A percentile compares a stretch with the other conserved stretches of the same genome.
phyloP scores from a whole-genome alignment of 306 rosid species.

The Hylodesmum podocarpum region DNA sequence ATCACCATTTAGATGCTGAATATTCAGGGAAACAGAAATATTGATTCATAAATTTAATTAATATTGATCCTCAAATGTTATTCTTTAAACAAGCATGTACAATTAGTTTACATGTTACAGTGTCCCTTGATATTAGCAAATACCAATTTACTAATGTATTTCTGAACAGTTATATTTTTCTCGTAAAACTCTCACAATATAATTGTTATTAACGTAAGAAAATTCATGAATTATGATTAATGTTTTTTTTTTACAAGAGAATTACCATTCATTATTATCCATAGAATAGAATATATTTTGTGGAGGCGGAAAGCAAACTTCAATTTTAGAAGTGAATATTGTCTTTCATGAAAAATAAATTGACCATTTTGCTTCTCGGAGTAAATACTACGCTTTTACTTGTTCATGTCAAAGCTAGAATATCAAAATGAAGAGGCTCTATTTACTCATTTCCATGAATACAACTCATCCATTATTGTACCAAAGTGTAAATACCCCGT shows the following conservation, averaged over 20 bases:
- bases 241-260: no score
- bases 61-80: neutral
- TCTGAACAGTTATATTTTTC: neutral
- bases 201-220: neutral
- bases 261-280: no score
- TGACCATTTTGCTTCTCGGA: neutral
- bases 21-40: neutral
- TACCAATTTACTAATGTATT: neutral
- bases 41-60: neutral
- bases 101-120: neutral
- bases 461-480: no score
- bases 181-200: neutral
- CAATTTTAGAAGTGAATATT: neutral
- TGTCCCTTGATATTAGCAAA: neutral
- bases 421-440: neutral
- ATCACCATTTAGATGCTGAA: conserved; percentile 8
- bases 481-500: no score
- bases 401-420: neutral
- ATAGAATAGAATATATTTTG: no score
- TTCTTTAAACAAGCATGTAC: neutral
- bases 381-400: neutral
- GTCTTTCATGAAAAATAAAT: neutral
- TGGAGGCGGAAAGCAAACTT: no score
- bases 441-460: no score
- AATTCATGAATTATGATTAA: neutral